A percentile compares a stretch with the other conserved stretches of the same genome.
These are phyloP conservation scores for Canavalia gladiata DNA, from an alignment of 306 rosid species.

Conservation along the genomic window DNA sequence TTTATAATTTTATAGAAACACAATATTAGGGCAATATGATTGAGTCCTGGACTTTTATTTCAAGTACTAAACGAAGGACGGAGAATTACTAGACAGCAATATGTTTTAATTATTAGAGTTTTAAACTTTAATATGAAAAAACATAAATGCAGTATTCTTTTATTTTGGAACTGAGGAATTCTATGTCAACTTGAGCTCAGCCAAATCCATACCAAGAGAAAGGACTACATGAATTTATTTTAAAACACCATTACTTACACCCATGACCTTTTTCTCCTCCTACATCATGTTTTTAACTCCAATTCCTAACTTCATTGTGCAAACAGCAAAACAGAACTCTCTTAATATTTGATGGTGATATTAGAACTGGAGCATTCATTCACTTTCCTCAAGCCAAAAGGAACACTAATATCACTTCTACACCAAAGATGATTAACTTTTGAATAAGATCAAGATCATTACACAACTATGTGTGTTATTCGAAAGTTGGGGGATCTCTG, in stretches of 20 bases:
- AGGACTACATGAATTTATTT: not conserved
- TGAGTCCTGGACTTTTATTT: not conserved
- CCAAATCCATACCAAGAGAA: not conserved
- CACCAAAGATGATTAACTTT: not conserved
- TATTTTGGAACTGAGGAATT: not conserved
- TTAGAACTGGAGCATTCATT: not conserved
- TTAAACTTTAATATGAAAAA: not conserved
- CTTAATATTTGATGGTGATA: not conserved
- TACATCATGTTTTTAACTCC: not conserved
- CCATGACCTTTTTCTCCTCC: not conserved
- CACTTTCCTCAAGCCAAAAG: not conserved
- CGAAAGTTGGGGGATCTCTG: not conserved
- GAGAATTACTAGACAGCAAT: not conserved
- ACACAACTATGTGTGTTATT: not conserved
- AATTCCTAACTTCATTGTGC: slow-evolving; percentile 10
- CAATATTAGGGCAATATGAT: not conserved
- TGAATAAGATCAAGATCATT: not conserved
- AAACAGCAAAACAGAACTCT: slow-evolving; percentile 12
- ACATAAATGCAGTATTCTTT: not conserved
- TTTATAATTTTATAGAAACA: not conserved
- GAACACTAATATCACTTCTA: not conserved
- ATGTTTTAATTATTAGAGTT: not conserved
- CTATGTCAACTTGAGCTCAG: not conserved
- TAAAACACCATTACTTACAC: not conserved
- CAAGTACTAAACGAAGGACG: not conserved